Percentiles rank a stretch among this genome's conserved stretches.
phyloP scores from a whole-genome alignment of 169 alveolate species.

The Amoebophrya sp. region DNA sequence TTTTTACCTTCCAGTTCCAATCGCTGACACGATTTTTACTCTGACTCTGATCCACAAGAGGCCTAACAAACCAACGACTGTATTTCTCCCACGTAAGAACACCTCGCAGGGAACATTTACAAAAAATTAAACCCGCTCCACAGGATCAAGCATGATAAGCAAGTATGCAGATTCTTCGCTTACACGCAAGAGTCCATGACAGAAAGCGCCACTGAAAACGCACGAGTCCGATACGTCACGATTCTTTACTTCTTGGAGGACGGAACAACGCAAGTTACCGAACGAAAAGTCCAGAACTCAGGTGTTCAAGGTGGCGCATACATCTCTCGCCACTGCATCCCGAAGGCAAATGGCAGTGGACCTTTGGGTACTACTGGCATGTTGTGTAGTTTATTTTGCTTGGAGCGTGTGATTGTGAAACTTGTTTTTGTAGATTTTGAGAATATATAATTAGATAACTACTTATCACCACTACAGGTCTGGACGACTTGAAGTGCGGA shows the following conservation, averaged over 20 bases:
- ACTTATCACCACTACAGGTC: neutral
- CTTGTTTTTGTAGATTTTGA: too few species aligned
- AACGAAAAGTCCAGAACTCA: conserved; percentile 63
- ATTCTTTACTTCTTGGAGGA: conserved; percentile 68
- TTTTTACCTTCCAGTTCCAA: too few species aligned
- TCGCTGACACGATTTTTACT: too few species aligned
- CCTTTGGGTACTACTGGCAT: neutral
- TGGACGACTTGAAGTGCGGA: neutral
- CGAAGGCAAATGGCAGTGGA: neutral
- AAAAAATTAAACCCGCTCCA: neutral
- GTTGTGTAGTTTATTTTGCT: too few species aligned
- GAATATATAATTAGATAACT: too few species aligned
- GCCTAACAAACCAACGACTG: too few species aligned
- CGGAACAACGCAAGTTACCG: conserved; percentile 68
- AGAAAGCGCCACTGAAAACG: conserved; percentile 69
- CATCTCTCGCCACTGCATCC: neutral
- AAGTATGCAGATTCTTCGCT: conserved; percentile 62
- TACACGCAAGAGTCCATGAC: conserved; percentile 71
- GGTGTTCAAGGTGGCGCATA: conserved; percentile 36
- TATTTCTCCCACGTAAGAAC: too few species aligned
- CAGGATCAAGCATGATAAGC: conserved; percentile 52
- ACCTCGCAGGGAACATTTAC: too few species aligned
- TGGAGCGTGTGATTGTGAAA: too few species aligned
- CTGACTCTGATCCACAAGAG: too few species aligned
- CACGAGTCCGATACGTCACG: conserved; percentile 55